Evolutionary conservation across 768 basidiomycete species (phyloP), one percentile per base, ranked within the genome.

Genomic region (Cystobasidium onofrii): DNA sequence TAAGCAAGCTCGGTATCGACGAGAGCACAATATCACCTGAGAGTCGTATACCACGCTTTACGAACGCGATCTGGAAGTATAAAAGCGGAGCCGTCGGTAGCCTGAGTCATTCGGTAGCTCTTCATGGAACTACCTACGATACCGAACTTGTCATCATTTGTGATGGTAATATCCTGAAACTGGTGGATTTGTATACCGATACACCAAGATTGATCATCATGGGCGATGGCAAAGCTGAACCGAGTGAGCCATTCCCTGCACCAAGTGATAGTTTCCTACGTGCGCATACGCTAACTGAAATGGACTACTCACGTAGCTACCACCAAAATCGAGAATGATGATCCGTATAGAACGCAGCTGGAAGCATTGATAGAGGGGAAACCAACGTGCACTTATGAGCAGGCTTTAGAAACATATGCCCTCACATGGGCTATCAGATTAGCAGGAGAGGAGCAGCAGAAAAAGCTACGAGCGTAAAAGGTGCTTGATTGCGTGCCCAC

Each of bases 41-140:
- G 76, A 89, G 92, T 81, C 87, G 95, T 76, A 92, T 97, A 77
- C 92, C 94, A 41, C 90, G 95, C 79, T 89, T 91, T 74, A 98
- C 95, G 25, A 85, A 90, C 27, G 92, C 94, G 43, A 89, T 88
- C 44, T 97, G 95, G 93, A 97, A 96, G 84, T 98, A 98, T 80
- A 88, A 90, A 73, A 90, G 85, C 73, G 95, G 95, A 13, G 95
- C 93, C 41, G 91, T 96, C 31, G 95, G 95, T 23, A 89, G 87
- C 75, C 88, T 98, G 81, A 90, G 86, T 1, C 95, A 98, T 78
- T 84, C 90, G 52, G 90, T 90, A 70, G 91, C 90, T 25, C 86
- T 98, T 57, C 95, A 98, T 80, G 94, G 92, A 64, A 87, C 84
- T 76, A 87, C 93, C 80, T 98, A 97, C 82, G 91, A 91, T 36